Conservation (phyloP, 1,284 basidiomycete genomes). For the Sphagnurus paluster region DNA sequence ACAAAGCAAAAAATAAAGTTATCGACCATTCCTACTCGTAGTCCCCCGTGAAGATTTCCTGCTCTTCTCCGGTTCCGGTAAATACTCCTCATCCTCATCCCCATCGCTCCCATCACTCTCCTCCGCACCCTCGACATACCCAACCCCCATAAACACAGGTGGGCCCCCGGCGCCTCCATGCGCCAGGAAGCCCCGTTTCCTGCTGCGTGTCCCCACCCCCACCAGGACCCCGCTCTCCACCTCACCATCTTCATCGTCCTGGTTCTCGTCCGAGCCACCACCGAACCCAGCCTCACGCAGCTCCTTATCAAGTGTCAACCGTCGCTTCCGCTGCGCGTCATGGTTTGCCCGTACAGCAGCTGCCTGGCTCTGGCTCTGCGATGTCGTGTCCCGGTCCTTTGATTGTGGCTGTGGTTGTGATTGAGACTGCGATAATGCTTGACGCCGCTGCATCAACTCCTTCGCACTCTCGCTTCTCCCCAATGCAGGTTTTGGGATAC, state of each 20-base stretch:
- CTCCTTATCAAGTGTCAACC: constrained; percentile 66
- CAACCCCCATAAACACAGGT: constrained; percentile 68
- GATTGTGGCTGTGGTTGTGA: too few species aligned
- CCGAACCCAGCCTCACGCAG: constrained; percentile 40
- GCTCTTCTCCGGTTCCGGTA: constrained; percentile 4
- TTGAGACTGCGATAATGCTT: too few species aligned
- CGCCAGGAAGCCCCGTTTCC: constrained; percentile 61
- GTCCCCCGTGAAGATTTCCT: neutral
- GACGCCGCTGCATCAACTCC: neutral
- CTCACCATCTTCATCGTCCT: constrained; percentile 26
- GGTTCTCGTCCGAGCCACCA: constrained; percentile 11
- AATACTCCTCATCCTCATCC: constrained; percentile 6
- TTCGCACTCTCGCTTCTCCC: neutral
- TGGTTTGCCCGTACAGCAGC: neutral
- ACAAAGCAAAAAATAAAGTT: too few species aligned
- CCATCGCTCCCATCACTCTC: constrained; percentile 16
- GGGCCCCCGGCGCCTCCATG: constrained; percentile 69
- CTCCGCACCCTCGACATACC: constrained; percentile 54
- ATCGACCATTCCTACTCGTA: neutral
- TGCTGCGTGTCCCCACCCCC: constrained; percentile 54
- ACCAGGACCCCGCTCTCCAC: constrained; percentile 47
- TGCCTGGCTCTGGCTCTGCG: neutral
- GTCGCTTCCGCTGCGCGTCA: constrained; percentile 26
- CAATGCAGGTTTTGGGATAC: constrained; percentile 4
- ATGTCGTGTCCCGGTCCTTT: neutral